These are phyloP conservation scores for Conticribra weissflogii DNA, from an alignment of 108 stramenopile genomes.

Conservation along the genomic window DNA sequence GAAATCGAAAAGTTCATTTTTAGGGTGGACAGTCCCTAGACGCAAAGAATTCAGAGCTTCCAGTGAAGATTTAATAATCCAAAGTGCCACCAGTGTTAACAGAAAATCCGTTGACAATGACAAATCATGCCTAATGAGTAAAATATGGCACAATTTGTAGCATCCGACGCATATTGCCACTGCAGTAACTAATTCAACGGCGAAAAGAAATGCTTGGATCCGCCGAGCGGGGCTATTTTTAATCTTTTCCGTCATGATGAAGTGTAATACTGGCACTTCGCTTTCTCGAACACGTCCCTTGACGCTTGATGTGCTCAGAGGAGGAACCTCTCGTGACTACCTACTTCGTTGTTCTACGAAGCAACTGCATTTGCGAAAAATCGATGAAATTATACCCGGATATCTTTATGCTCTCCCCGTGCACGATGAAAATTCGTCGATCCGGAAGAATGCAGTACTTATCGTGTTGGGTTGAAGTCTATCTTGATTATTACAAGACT, in stretches of 20 bases:
- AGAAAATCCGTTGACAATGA: constrained; percentile 1
- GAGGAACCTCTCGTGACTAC: too few species aligned
- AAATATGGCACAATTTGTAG: constrained; percentile 8
- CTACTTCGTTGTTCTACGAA: too few species aligned
- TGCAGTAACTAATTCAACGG: constrained; percentile 20
- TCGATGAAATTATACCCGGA: too few species aligned
- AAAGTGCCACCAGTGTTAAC: constrained; percentile 16
- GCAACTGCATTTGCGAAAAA: too few species aligned
- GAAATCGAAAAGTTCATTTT: constrained; percentile 5
- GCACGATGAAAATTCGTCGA: too few species aligned
- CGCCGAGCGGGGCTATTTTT: not conserved
- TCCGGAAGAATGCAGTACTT: too few species aligned
- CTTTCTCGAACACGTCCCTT: too few species aligned
- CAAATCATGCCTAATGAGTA: constrained; percentile 10
- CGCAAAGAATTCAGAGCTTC: constrained; percentile 2
- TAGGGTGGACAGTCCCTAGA: constrained; percentile 5
- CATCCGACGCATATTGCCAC: constrained; percentile 3
- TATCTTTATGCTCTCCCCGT: too few species aligned
- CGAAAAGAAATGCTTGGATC: constrained; percentile 25
- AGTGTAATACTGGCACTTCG: too few species aligned
- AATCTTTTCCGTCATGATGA: constrained; percentile 12
- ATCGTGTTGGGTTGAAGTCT: too few species aligned
- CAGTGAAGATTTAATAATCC: constrained; percentile 18
- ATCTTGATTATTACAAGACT: too few species aligned
- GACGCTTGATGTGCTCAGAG: too few species aligned